Evolutionary conservation across 2,329 filamentous ascomycete species (phyloP), one percentile per base, ranked within the genome.

Genomic region (Phialophora tarda): DNA sequence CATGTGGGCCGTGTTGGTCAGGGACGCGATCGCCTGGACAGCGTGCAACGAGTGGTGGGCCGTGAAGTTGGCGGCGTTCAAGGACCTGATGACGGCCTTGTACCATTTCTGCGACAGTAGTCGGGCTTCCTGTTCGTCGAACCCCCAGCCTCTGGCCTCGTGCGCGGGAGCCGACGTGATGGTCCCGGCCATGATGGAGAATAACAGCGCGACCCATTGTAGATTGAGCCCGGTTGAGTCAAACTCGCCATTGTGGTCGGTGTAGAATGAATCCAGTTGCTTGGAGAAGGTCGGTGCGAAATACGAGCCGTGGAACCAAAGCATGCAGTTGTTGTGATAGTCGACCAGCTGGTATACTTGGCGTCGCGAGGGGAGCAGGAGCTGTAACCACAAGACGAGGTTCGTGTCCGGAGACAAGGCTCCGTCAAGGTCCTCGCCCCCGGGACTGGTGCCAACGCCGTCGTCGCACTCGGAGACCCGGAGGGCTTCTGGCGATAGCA

Each of bases 1-100:
- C 28, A 83, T 74, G 71, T 85, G 82, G 12, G 82, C 82, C 7
- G 79, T 80, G 1, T 81, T 79, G 14, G 82, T 83, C 41, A 82
- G 72, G 1, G 79, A 81, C 11, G 81, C 74, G 30, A 85, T 82
- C 3, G 82, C 78, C 69, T 84, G 80, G 3, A 83, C 76, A 0
- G 79, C 75, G 38, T 79, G 75, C 2, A 82, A 74, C 10, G 77
- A 79, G 64, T 80, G 78, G 56, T 75, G 71, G n/a, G 78, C 77
- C 32, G 78, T 81, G 68, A 79, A 84, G 51, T 82, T 77, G 2
- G 79, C 82, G 2, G 78, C 72, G 32, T 82, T 79, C 1, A 84
- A 73, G 66, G 80, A 82, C 1, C 77, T 75, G 0, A 82, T 73
- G 1, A 78, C 75, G n/a, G 82, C 81, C 44, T 78, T 78, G 59